Conservation (phyloP, 2,329 filamentous ascomycete genomes). For the Fusarium tupiense region DNA sequence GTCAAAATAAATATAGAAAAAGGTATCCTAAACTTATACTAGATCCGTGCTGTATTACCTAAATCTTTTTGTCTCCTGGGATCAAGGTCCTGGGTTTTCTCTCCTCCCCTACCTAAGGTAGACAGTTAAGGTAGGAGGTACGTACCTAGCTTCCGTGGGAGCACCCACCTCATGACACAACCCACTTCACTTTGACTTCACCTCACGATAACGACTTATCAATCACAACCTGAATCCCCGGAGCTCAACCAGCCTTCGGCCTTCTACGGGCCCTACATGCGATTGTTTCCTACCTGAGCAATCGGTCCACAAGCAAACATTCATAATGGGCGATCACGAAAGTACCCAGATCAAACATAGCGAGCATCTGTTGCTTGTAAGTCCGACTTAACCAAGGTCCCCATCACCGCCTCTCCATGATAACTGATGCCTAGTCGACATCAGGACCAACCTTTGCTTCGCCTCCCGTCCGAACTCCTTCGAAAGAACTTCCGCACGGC, state of each 20-base stretch:
- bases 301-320: background rate
- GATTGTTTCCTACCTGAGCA: background rate
- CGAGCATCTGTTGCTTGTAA: conserved; percentile 78
- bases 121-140: conserved; percentile 3
- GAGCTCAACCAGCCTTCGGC: background rate
- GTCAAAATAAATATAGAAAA: too few relatives aligned
- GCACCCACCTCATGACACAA: conserved; percentile 22
- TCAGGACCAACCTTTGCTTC: conserved; percentile 92
- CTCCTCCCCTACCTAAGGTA: too few relatives aligned
- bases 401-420: conserved; percentile 2
- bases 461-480: conserved; percentile 90
- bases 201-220: conserved; percentile 39
- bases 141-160: conserved; percentile 24
- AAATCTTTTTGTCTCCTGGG: too few relatives aligned
- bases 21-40: too few relatives aligned
- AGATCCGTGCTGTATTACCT: too few relatives aligned
- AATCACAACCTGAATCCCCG: conserved; percentile 8
- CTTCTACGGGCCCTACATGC: background rate
- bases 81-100: too few relatives aligned
- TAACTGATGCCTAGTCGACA: conserved; percentile 47
- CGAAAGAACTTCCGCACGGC: conserved; percentile 93
- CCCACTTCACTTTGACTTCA: conserved; percentile 17
- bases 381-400: background rate
- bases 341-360: conserved; percentile 77
- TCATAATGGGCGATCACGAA: conserved; percentile 67